Percentiles rank a stretch among this genome's conserved stretches.
Evolutionary conservation across 2,329 filamentous ascomycete genomes (phyloP).

Genomic region (Penicillium sp.): DNA sequence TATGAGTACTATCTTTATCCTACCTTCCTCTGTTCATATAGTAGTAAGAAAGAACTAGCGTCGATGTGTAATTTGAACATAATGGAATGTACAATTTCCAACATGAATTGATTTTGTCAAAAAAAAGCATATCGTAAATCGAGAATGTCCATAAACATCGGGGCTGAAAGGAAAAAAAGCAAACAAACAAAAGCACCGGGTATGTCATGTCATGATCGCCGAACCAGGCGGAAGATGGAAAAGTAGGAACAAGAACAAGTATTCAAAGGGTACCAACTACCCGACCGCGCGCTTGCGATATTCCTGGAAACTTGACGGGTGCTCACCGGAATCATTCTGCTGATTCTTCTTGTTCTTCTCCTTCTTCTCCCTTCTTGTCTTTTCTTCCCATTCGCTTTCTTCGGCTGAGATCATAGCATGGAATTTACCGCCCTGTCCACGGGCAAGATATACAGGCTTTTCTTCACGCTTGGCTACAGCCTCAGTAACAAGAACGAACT

Average conservation of each 20-base stretch:
- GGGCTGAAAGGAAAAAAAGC: neutral
- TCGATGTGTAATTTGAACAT: neutral
- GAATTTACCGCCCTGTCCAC: conserved; percentile 54
- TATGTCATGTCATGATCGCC: neutral
- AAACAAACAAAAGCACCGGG: conserved; percentile 2
- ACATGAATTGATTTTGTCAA: neutral
- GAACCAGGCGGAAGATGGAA: neutral
- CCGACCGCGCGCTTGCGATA: conserved; percentile 43
- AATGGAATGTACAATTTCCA: neutral
- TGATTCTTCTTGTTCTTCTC: conserved; percentile 26
- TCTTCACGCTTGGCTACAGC: conserved; percentile 65
- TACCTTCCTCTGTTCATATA: neutral
- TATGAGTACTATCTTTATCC: neutral
- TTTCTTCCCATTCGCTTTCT: conserved; percentile 53
- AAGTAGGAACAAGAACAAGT: neutral
- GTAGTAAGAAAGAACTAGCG: too few relatives aligned
- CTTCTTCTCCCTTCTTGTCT: conserved; percentile 34
- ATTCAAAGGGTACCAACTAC: conserved; percentile 3
- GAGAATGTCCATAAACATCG: neutral
- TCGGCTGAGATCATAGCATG: conserved; percentile 53
- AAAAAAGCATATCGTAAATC: neutral
- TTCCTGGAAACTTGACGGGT: conserved; percentile 44
- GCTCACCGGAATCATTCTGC: conserved; percentile 6
- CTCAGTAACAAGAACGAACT: conserved; percentile 74
- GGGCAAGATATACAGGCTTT: conserved; percentile 52